Percentiles rank a stretch among this genome's conserved stretches.
phyloP scores from a whole-genome alignment of 768 basidiomycete species.

The Rubroboletus pulcherrimus region DNA sequence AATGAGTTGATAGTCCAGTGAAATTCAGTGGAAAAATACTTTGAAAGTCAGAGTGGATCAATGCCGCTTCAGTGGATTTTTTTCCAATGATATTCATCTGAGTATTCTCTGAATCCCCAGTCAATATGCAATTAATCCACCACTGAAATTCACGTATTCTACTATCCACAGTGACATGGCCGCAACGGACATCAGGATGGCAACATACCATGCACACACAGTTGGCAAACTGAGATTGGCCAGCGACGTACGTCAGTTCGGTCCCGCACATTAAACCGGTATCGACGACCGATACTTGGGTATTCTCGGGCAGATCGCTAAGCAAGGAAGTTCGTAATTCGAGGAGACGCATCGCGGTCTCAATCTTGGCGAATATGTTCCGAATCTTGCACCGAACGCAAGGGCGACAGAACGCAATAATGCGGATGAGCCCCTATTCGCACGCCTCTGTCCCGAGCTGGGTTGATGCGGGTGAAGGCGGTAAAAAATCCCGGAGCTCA shows the following conservation, averaged over 20 bases:
- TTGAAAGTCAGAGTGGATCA: neutral
- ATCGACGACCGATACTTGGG: constrained; percentile 48
- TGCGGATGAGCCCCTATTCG: no score
- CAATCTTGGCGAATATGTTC: no score
- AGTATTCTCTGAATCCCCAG: neutral
- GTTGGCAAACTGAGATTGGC: no score
- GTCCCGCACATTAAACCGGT: constrained; percentile 94
- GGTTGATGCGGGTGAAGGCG: no score
- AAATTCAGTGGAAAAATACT: neutral
- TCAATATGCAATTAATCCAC: neutral
- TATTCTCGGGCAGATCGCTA: constrained; percentile 17
- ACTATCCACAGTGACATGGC: neutral
- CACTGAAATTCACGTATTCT: neutral
- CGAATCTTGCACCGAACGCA: no score
- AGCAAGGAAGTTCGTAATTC: constrained; percentile 17
- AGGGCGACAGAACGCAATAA: no score
- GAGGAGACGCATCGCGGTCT: no score
- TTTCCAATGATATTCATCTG: neutral
- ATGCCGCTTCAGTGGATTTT: neutral
- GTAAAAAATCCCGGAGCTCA: no score
- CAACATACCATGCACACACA: no score
- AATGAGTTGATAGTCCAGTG: neutral
- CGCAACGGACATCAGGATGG: no score
- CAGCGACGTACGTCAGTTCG: constrained; percentile 66
- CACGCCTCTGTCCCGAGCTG: no score